Evolutionary conservation across 768 basidiomycete species (phyloP), one percentile per base, ranked within the genome.

Genomic region (Pleurotus citrinopileatus): DNA sequence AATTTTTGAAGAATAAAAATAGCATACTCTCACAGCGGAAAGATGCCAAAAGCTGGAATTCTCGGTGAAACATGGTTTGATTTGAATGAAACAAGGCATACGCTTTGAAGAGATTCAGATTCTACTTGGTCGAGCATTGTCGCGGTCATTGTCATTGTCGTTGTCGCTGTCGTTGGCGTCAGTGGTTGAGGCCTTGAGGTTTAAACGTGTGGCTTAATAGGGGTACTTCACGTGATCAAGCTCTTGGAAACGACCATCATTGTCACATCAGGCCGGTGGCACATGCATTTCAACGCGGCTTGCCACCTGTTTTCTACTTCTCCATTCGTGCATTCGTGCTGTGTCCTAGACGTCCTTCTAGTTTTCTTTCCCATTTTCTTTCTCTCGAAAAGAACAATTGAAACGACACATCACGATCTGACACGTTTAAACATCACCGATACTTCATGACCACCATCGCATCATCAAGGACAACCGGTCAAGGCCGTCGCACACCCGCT

Each of bases 391-490:
- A 12, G 29, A 34, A 15, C 15, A 26, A 28, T 47, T 17, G 29
- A 32, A 5, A 15, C 45, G 45, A 47, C 45, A 47, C 27, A n/a
- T 47, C 28, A 47, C 45, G 45, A 47, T 26, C 27, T 28, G 45
- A 26, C 45, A 47, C 34, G 48, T 51, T 51, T 22, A 37, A 36
- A n/a, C n/a, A 34, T 34, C 47, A 52, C 25, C 34, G 32, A 48
- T 54, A n/a, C n/a, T n/a, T n/a, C 59, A 77, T 73, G 73, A 74
- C 82, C 66, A 73, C 78, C 55, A 73, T 72, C 52, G 67, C 79
- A 42, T 69, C 78, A 45, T 66, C 80, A 53, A 72, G 78, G 59
- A 66, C 74, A 45, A 73, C 77, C 43, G 73, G 81, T 26, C 68
- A 76, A 27, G 65, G 76, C 55, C 75, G 80, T 61, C 79, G 82